Base-by-base conservation (phyloP, 768 basidiomycete species). In the Collybia sordida region DNA sequence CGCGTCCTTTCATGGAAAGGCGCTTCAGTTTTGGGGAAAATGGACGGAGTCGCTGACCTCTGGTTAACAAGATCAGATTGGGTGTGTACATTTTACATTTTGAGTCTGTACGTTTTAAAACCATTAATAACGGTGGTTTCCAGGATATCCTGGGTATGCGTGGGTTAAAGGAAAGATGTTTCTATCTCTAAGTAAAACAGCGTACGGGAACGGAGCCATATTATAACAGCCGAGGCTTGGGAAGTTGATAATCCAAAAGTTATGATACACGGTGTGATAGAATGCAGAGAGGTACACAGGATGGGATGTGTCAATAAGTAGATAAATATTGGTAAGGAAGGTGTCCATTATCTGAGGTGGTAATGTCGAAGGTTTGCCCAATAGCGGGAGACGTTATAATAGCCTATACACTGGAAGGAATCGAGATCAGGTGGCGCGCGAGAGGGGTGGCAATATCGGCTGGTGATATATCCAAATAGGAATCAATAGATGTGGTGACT, bases 1-100 rank as follows among this genome's bases (percentile, higher is more conserved):
- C 80, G 84, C 21, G 85, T 93, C 31, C 79, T 98, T 25, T 85
- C 85, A 14, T 99, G 97, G 97, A 98, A 98, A 66, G 97, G 97
- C 8, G 93, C 88, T 5, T 82, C 88, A 6, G 92, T 95, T 11
- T 81, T 98, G 36, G 90, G 87, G 22, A 91, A 92, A 68, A 88
- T 98, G 82, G 97, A 99, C 45, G 83, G 85, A 2, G 83, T 89
- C 39, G 78, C 82, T 24, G 97, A 99, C 56, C 70, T 98, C 49
- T 98, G 96, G 96, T 74, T 98, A 22, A 82, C 90, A 5, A 70
- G 75, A 49, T 73, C 83, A 28, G 97, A 99, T 64, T 99, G 94
- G 91, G 91, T 93, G 66, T 42, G 79, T 69, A 21, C 22, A 45
- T 49, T 47, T 40, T 28, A 47, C 34, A 43, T 35, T 19, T 25